These are phyloP conservation scores for Stenocarpella maydis DNA, from an alignment of 2,329 filamentous ascomycete genomes.

Conservation along the genomic window DNA sequence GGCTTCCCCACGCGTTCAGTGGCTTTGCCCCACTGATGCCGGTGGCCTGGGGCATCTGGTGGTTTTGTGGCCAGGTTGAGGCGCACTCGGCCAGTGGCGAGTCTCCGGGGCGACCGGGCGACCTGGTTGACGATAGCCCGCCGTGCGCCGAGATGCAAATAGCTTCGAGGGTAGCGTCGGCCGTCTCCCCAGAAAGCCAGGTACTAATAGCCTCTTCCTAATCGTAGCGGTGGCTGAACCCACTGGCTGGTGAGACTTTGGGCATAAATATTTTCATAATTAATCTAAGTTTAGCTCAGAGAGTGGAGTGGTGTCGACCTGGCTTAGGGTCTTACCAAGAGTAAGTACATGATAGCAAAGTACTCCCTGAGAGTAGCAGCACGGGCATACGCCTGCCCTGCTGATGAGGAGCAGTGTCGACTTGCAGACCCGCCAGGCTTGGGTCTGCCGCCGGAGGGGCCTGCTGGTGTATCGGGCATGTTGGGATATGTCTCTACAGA, in stretches of 20 bases:
- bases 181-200: constrained; percentile 41
- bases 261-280: constrained; percentile 49
- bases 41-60: constrained; percentile 48
- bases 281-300: not conserved
- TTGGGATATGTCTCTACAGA: too few relatives aligned
- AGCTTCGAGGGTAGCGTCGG: constrained; percentile 45
- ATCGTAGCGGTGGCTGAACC: constrained; percentile 50
- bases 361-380: constrained; percentile 41
- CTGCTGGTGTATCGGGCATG: not conserved
- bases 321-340: constrained; percentile 37
- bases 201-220: constrained; percentile 51
- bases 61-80: constrained; percentile 44
- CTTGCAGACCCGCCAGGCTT: constrained; percentile 42
- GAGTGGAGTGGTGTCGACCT: not conserved
- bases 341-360: constrained; percentile 53
- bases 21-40: constrained; percentile 49
- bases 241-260: constrained; percentile 51
- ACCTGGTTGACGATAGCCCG: constrained; percentile 32
- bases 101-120: constrained; percentile 36
- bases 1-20: constrained; percentile 54
- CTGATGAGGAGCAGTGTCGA: constrained; percentile 45
- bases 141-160: constrained; percentile 50
- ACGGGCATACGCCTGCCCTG: constrained; percentile 51
- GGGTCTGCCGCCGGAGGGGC: constrained; percentile 45
- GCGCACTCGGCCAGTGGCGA: constrained; percentile 46